Base-by-base conservation (phyloP, 2,329 filamentous ascomycete species). In the Botrytis fabae region DNA sequence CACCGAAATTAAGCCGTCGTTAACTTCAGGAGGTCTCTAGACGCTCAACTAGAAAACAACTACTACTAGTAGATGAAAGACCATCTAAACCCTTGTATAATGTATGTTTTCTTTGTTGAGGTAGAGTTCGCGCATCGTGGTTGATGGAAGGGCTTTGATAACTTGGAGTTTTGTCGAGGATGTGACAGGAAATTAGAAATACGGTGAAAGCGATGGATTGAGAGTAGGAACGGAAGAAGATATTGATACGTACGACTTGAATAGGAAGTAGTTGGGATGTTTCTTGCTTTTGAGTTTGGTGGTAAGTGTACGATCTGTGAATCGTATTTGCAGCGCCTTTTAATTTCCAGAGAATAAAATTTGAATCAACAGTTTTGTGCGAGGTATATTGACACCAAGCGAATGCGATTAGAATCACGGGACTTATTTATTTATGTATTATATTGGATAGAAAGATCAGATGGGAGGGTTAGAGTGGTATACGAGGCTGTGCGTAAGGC, bases 21-120 rank as follows among this genome's bases (percentile, higher is more conserved):
- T 63, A 63, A 42, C 20, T 63, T 40, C 60, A 63, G 61, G 61
- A 63, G 61, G 61, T 63, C 7, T 28, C 25, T n/a, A 44, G n/a
- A 28, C 4, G 0, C 18, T 6, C 38, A 44, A 28, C 38, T 9
- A 44, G 25, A 28, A 32, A 9, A 44, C 38, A 63, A 42, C 38
- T n/a, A 62, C 2, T 16, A 9, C 16, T 28, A 28, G 9, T 7
- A 22, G 25, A 10, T 20, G 3, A 28, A 63, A 63, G 6, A 40
- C 3, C 7, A 8, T 40, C n/a, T 28, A 22, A 63, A 44, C 3
- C 40, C 3, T 63, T 63, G 3, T 44, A 42, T 63, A 44, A 22
- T n/a, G 10, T 25, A n/a, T 62, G 18, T 40, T 4, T 16, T n/a
- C 14, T 18, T 8, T 40, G 7, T 40, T 22, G 14, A 62, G 7